phyloP scores from a whole-genome alignment of 2,329 filamentous ascomycete genomes.

The Fusarium nurragi region DNA sequence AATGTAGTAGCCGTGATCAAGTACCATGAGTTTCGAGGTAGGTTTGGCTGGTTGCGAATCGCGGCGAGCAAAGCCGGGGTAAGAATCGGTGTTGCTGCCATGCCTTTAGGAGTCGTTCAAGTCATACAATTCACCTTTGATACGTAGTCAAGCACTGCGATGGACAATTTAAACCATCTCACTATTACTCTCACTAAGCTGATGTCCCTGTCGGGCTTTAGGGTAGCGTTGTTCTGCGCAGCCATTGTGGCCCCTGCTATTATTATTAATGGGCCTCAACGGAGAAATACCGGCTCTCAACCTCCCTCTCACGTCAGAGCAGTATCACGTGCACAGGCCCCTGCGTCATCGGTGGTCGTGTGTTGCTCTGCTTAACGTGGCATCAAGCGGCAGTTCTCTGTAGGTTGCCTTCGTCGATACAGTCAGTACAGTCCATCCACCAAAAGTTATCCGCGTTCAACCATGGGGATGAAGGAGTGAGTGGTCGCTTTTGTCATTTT shows the following conservation, averaged over 20 bases:
- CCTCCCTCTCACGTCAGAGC: slow-evolving; percentile 8
- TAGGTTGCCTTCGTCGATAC: slow-evolving; percentile 14
- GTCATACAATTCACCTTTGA: not conserved
- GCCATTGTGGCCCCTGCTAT: not conserved
- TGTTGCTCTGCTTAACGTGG: slow-evolving; percentile 44
- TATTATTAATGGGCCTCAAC: slow-evolving; percentile 9
- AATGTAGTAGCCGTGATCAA: slow-evolving; percentile 41
- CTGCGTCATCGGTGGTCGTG: slow-evolving; percentile 44
- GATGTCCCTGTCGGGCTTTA: slow-evolving; percentile 15
- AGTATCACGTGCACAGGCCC: slow-evolving; percentile 39
- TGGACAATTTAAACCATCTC: not conserved
- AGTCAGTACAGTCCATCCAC: slow-evolving; percentile 18
- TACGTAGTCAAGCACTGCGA: not conserved
- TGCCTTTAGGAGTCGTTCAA: not conserved
- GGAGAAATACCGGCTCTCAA: slow-evolving; percentile 29
- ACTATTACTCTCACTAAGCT: slow-evolving; percentile 9
- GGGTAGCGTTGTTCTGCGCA: slow-evolving; percentile 22
- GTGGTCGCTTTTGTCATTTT: slow-evolving; percentile 14
- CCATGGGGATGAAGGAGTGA: slow-evolving; percentile 41
- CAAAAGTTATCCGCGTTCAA: slow-evolving; percentile 22
- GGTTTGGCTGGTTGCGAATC: slow-evolving; percentile 38
- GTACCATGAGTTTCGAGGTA: slow-evolving; percentile 43
- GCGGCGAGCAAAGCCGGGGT: slow-evolving; percentile 35
- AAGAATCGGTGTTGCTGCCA: slow-evolving; percentile 32
- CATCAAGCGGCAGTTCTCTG: slow-evolving; percentile 36